Base-by-base conservation (phyloP, 2,329 filamentous ascomycete species). In the Metarhizium anisopliae region DNA sequence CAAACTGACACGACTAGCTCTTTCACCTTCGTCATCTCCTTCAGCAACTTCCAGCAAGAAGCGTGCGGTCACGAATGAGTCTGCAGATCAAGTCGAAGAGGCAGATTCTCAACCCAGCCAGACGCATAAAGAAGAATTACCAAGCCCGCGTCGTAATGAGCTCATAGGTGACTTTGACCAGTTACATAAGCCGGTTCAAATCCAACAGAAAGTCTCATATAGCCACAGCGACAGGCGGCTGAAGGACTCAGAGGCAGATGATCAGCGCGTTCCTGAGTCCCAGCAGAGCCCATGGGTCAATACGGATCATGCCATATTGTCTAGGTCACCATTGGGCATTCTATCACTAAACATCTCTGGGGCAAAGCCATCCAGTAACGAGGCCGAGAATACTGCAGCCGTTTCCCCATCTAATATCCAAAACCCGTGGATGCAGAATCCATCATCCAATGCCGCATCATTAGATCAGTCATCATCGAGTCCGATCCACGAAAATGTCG, bases 371-470 rank as follows among this genome's bases (percentile, higher is more conserved):
- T 7, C 43, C 16, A 14, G 6, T 16, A 32, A 25, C 4, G 11
- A 16, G 13, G 49, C 35, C 6, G 25, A 52, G 1, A 36, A 38
- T 20, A 18, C 2, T 8, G 29, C 29, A 10, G 4, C 25, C 2
- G 51, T 25, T 32, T n/a, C 8, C 18, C 8, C 5, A 20, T 7
- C 55, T 25, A 51, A 55, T 25, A 50, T 55, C 4, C 63, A 67
- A 54, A 64, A 57, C 3, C 63, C 63, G 18, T 67, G 62, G 65
- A 47, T 54, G 7, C 13, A 45, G n/a, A 14, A 50, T 3, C 40
- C 20, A 29, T 16, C 45, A 30, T 10, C 25, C 40, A 7, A 13
- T 20, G 42, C 29, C 7, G 7, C 30, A 40, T 14, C n/a, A 30
- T 49, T 30, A 40, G 3, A 10, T 49, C 25, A 25, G 25, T 38